Evolutionary conservation across 164 flowering plant species (phyloP).

Genomic region (Euptelea pleiosperma): DNA sequence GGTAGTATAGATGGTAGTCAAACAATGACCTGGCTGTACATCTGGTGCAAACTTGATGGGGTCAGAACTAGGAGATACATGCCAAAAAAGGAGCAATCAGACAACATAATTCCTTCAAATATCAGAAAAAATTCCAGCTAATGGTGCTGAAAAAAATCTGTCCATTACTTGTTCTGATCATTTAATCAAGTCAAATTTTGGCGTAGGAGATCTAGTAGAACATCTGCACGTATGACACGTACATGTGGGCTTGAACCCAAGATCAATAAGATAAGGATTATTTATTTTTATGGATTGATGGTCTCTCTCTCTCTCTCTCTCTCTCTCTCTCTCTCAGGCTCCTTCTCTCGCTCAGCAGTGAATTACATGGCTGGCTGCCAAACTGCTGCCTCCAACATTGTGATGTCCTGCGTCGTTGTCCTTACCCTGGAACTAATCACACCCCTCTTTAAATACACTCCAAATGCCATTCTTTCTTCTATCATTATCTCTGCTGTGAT

Average conservation of each 20-base stretch:
- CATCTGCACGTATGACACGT: too few species aligned
- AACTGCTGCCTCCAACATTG: constrained; percentile 79
- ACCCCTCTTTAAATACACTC: constrained; percentile 81
- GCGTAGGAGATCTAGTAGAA: background rate
- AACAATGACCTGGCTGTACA: too few species aligned
- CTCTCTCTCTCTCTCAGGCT: constrained; percentile 42
- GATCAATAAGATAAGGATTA: background rate
- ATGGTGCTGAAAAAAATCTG: too few species aligned
- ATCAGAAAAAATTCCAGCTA: too few species aligned
- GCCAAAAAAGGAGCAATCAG: too few species aligned
- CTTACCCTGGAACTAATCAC: constrained; percentile 67
- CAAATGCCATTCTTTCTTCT: constrained; percentile 79
- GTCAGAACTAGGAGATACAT: too few species aligned
- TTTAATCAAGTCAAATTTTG: background rate
- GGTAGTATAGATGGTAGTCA: too few species aligned
- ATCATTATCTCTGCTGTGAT: constrained; percentile 81
- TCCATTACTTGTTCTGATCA: too few species aligned
- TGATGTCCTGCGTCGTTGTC: constrained; percentile 72
- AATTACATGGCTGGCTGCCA: constrained; percentile 92
- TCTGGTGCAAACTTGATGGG: too few species aligned
- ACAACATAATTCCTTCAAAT: too few species aligned
- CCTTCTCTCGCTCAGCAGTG: constrained; percentile 88
- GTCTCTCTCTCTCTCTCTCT: background rate
- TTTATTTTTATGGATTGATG: background rate
- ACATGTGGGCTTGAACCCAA: background rate